phyloP scores from a whole-genome alignment of 305 asterid genomes.

The Plantago coronopus region DNA sequence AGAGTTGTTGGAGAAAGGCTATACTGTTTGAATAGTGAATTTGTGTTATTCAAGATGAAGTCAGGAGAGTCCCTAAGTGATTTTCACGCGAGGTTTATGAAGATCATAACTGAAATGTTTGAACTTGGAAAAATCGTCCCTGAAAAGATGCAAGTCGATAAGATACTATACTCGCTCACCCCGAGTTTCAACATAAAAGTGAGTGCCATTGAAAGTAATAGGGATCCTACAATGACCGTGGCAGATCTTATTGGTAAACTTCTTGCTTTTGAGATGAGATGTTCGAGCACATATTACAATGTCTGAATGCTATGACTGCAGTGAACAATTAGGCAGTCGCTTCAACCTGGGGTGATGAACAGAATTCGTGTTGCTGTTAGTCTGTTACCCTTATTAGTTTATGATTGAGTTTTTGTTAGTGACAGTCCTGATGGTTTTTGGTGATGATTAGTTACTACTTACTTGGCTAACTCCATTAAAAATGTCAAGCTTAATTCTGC shows the following conservation, averaged over 20 bases:
- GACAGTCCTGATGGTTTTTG: no score
- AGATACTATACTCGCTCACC: background rate
- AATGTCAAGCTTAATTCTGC: no score
- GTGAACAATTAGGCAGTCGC: no score
- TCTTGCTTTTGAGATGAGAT: background rate
- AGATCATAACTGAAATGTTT: constrained; percentile 8
- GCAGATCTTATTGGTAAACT: background rate
- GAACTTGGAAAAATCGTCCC: constrained; percentile 3
- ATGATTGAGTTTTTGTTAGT: no score
- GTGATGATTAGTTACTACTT: no score
- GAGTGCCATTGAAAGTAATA: background rate
- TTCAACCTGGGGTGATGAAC: no score
- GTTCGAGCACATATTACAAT: no score
- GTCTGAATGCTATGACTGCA: background rate
- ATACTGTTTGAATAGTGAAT: background rate
- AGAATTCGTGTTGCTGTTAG: no score
- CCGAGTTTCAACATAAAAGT: background rate
- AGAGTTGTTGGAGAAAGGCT: background rate
- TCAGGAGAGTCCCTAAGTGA: background rate
- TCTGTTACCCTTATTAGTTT: no score
- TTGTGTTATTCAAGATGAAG: background rate
- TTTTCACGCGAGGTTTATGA: constrained; percentile 8
- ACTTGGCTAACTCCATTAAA: no score
- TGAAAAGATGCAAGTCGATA: background rate
- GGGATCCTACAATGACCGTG: background rate